Evolutionary conservation across 768 basidiomycete species (phyloP), one percentile per base, ranked within the genome.

Genomic region (Boletus pseudopeckii): DNA sequence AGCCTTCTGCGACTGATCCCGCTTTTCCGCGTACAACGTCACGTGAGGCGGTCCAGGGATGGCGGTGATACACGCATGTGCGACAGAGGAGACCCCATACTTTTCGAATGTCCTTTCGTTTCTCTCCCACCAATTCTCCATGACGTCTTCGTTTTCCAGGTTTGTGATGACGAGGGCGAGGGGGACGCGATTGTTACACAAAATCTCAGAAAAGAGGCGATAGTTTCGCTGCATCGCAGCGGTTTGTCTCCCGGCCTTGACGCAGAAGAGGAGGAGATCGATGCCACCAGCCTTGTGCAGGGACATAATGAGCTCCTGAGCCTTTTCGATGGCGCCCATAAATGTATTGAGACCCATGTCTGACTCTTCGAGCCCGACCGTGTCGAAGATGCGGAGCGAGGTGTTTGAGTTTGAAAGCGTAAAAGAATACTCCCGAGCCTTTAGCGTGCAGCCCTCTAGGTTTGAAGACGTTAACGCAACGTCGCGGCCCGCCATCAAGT

Each of bases 261-360:
- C 9, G 26, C 52, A 48, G 24, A 53, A 48, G 1, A 53, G 45
- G 32, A 53, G 52, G 32, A 53, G 52, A 17, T 53, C 45, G 3
- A 53, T 26, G 9, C 39, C 52, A 17, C 52, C 52, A 14, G 39
- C 38, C 0, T 38, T 4, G 8, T 46, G 30, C 9, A 60, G 13
- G 30, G 39, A 28, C 3, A 20, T 17, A 8, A 60, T 3, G 20
- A 61, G 58, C 20, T 18, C 4, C 1, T 53, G 34, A 0, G 54
- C 57, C 7, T 60, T 59, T 20, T 46, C 41, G 38, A 60, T 46
- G 17, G 57, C 46, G 2, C 18, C n/a, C 1, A 60, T 7, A 17
- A 53, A 50, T 15, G 22, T 6, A 28, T 44, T 37, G 38, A n/a
- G 3, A 15, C 41, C 45, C 22, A 49, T 48, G 4, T 26, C 28